Conservation (phyloP, 257 asterid genomes). For the Schizonepeta tenuifolia region DNA sequence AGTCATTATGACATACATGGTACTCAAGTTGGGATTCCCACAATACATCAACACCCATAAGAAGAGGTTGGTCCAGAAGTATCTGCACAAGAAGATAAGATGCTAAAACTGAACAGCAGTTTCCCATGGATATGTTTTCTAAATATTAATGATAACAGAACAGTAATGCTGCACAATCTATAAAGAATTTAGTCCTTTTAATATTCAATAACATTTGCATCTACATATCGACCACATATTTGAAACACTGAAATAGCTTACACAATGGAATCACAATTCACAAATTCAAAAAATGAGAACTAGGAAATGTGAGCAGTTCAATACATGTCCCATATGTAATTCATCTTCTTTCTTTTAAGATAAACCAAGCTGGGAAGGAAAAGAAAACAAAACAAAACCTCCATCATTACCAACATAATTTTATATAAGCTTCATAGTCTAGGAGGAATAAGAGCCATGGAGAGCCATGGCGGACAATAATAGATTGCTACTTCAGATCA, state of each 20-base stretch:
- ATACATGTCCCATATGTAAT: not conserved
- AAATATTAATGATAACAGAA: conserved; percentile 6
- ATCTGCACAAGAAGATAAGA: conserved; percentile 58
- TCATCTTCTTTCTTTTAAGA: conserved; percentile 5
- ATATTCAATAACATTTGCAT: conserved; percentile 16
- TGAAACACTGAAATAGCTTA: conserved; percentile 15
- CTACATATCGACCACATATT: conserved; percentile 16
- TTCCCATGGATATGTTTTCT: conserved; percentile 13
- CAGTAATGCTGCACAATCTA: conserved; percentile 21
- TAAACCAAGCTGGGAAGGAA: conserved; percentile 23
- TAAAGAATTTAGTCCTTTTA: conserved; percentile 23
- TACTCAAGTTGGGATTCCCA: conserved; percentile 99
- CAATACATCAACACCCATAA: conserved; percentile 87
- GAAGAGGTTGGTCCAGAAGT: conserved; percentile 88
- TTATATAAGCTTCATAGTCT: conserved; percentile 6
- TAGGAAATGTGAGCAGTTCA: conserved; percentile 17
- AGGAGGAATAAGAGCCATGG: conserved; percentile 26
- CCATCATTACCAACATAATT: not conserved
- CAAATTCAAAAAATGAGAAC: conserved; percentile 13
- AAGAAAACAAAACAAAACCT: conserved; percentile 6
- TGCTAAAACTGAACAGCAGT: conserved; percentile 19
- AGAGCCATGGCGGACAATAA: not conserved
- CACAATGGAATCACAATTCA: conserved; percentile 25
- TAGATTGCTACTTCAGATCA: not conserved
- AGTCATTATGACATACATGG: conserved; percentile 85